phyloP scores from a whole-genome alignment of 2,329 filamentous ascomycete genomes.

The Beauveria australis region DNA sequence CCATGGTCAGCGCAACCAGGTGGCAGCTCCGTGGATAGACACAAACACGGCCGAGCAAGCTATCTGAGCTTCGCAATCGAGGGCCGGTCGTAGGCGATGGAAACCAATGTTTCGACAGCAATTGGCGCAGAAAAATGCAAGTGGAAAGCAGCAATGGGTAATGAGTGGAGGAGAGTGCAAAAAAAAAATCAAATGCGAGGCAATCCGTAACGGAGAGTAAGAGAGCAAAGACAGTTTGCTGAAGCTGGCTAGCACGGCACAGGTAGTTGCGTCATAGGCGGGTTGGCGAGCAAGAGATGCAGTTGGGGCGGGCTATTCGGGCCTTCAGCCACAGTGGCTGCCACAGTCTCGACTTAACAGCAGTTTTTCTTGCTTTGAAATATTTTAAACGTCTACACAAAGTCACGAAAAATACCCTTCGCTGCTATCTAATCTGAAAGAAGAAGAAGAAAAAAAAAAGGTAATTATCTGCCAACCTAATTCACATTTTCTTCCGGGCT shows the following conservation, averaged over 20 bases:
- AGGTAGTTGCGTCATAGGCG: slow-evolving; percentile 10
- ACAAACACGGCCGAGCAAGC: background rate
- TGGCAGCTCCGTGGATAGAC: background rate
- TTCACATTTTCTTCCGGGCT: background rate
- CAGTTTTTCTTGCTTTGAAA: background rate
- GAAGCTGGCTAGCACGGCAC: slow-evolving; percentile 7
- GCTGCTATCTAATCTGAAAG: no score
- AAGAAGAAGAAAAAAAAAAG: no score
- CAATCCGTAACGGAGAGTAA: background rate
- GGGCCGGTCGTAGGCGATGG: background rate
- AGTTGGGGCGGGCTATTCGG: background rate
- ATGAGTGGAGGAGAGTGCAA: background rate
- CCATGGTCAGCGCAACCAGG: background rate
- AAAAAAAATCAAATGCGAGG: background rate
- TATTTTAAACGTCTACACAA: no score
- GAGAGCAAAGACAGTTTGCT: background rate
- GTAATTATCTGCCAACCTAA: no score
- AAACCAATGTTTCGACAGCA: background rate
- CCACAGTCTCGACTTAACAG: background rate
- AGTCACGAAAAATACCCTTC: no score
- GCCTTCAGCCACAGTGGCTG: background rate
- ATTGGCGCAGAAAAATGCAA: background rate
- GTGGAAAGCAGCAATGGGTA: background rate
- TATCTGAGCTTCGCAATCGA: background rate
- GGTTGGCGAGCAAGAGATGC: background rate